Percentiles rank a stretch among this genome's conserved stretches.
These are phyloP conservation scores for Gossypium arboreum DNA, from an alignment of 345 rosid species.

Conservation along the genomic window DNA sequence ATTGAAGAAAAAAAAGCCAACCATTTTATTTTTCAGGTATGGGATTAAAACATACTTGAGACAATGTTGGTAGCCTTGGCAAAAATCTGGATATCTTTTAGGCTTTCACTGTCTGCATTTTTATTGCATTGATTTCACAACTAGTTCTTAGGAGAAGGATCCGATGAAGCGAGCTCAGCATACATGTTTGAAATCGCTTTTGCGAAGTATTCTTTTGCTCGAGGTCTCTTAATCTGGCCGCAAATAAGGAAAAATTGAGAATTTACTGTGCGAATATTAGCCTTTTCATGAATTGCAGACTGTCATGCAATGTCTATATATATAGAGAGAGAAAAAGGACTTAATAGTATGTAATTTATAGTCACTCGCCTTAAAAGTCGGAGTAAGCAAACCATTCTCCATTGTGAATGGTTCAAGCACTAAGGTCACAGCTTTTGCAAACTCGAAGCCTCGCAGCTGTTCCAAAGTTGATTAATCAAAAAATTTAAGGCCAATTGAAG, in stretches of 20 bases:
- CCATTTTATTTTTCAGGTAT: neutral
- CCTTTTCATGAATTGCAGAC: too few relatives aligned
- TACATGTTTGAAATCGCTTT: constrained; percentile 53
- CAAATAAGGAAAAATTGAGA: neutral
- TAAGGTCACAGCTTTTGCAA: constrained; percentile 85
- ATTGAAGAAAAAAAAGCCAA: neutral
- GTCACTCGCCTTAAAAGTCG: constrained; percentile 82
- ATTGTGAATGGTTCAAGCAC: constrained; percentile 72
- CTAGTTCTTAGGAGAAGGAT: constrained; percentile 34
- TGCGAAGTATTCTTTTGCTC: constrained; percentile 74
- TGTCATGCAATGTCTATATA: too few relatives aligned
- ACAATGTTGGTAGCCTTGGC: neutral
- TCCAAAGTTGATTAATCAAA: constrained; percentile 5
- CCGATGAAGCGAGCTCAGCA: constrained; percentile 42
- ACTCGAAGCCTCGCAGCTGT: constrained; percentile 92
- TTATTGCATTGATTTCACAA: neutral
- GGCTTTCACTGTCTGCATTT: neutral
- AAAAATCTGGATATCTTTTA: neutral
- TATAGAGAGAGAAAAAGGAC: too few relatives aligned
- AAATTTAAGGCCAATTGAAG: neutral
- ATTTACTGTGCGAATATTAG: neutral
- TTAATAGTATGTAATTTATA: neutral
- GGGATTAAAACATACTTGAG: neutral
- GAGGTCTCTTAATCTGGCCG: constrained; percentile 72
- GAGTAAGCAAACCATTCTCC: constrained; percentile 88